These are phyloP conservation scores for Platanthera zijinensis DNA, from an alignment of 106 monocot species.

Conservation along the genomic window DNA sequence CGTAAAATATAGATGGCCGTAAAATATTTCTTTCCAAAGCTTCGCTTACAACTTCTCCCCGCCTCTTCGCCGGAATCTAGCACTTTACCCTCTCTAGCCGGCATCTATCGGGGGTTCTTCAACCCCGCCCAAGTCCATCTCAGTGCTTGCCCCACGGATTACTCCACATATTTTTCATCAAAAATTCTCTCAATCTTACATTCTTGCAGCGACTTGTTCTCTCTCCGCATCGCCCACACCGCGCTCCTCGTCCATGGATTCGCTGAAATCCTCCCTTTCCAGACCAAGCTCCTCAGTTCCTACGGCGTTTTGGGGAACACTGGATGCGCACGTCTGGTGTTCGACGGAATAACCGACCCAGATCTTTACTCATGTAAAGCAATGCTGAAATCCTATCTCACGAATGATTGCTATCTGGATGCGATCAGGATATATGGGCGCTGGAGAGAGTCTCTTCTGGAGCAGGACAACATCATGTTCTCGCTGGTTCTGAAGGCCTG, in stretches of 20 bases:
- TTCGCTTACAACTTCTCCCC: not conserved
- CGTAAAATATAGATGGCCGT: not conserved
- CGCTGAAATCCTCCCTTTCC: constrained; percentile 4
- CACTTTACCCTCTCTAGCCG: not conserved
- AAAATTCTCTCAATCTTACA: not conserved
- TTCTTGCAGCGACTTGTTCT: not conserved
- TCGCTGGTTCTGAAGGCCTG: constrained; percentile 48
- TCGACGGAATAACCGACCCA: constrained; percentile 13
- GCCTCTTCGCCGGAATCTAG: not conserved
- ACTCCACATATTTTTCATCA: not conserved
- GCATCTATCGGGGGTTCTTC: not conserved
- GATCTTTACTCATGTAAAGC: constrained; percentile 17
- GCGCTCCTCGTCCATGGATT: constrained; percentile 8
- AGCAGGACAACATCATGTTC: constrained; percentile 30
- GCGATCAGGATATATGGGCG: constrained; percentile 21
- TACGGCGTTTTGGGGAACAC: constrained; percentile 5
- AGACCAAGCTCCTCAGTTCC: constrained; percentile 13
- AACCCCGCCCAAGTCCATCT: not conserved
- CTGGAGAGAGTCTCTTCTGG: constrained; percentile 3
- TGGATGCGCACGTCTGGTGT: constrained; percentile 3
- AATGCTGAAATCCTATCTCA: constrained; percentile 18
- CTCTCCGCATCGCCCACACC: constrained; percentile 3
- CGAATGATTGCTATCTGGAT: constrained; percentile 12
- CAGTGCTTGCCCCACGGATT: not conserved
- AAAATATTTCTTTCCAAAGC: not conserved